These are phyloP conservation scores for Spinacia oleracea DNA, from an alignment of 179 eudicot species.

Conservation along the genomic window DNA sequence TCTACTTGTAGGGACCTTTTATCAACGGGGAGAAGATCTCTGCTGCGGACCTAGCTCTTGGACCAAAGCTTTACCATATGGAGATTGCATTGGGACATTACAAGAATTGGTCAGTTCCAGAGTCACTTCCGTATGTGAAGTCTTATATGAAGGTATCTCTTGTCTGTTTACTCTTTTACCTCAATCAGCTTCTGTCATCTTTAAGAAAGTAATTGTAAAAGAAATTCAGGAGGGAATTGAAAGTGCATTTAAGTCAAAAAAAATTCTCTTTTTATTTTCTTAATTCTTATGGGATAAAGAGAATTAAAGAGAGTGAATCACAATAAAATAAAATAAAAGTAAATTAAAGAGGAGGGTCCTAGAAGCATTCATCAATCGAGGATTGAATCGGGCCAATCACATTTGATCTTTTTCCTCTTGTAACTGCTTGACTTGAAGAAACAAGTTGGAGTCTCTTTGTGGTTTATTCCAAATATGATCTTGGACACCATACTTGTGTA, in stretches of 20 bases:
- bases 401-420: background rate
- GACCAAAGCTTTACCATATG: slow-evolving; percentile 91
- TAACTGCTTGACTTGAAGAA: background rate
- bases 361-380: background rate
- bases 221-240: background rate
- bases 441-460: background rate
- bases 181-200: slow-evolving; percentile 1
- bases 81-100: slow-evolving; percentile 80
- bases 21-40: slow-evolving; percentile 68
- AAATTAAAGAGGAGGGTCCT: background rate
- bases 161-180: background rate
- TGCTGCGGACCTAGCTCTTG: slow-evolving; percentile 87
- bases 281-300: background rate
- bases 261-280: background rate
- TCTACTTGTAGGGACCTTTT: slow-evolving; percentile 71
- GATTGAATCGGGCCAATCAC: background rate
- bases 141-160: slow-evolving; percentile 78
- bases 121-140: slow-evolving; percentile 64
- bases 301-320: too few relatives aligned
- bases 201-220: background rate
- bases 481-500: background rate
- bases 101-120: slow-evolving; percentile 89
- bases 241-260: background rate
- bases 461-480: background rate
- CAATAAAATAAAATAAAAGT: too few relatives aligned